Base-by-base conservation (phyloP, 352 stramenopile genomes). In the Globisporangium recalcitrans region DNA sequence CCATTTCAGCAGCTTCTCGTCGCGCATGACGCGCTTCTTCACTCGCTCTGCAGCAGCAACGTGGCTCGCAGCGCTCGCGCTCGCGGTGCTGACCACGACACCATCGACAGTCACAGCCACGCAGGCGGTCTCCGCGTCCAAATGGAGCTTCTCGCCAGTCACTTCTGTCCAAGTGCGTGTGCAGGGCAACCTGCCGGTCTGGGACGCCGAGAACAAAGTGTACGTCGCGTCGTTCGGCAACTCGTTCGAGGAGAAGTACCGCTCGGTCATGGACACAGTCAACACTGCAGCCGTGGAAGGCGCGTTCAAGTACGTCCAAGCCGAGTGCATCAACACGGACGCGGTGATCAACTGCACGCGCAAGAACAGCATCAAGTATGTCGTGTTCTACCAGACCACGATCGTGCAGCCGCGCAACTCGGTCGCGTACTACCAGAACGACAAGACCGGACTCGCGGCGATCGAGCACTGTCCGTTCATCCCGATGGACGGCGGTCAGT, bases 371-470 rank as follows among this genome's bases (percentile, higher is more conserved):
- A 70, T 88, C 63, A 67, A 79, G 54, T 80, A 82, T 59, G 62
- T 91, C 5, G 74, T 75, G 9, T 85, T 89, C 52, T 90, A 88
- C 71, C 58, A 88, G 71, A 87, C 70, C 26, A 77, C 70, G 9
- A 48, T 87, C 9, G 75, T 75, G 29, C 77, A 88, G 61, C 73
- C 77, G 2, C n/a, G 54, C 0, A 68, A 69, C 1, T 46, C 75
- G 4, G 81, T 85, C 60, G 64, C 65, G 4, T 77, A 70, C 52
- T 89, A 87, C 65, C 60, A 74, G 51, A 64, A 76, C 40, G 59
- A 76, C 32, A 72, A 61, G 19, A 62, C 47, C 1, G 27, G 32
- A 5, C 19, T 8, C 9, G 32, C 48, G 2, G 64, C 75, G 0
- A 32, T 72, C 22, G 81, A 88, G 52, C 70, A 85, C 63, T 78